Percentiles rank a stretch among this genome's conserved stretches.
Evolutionary conservation across 805 yeast species (phyloP).

Genomic region (Yamadazyma nakazawae): DNA sequence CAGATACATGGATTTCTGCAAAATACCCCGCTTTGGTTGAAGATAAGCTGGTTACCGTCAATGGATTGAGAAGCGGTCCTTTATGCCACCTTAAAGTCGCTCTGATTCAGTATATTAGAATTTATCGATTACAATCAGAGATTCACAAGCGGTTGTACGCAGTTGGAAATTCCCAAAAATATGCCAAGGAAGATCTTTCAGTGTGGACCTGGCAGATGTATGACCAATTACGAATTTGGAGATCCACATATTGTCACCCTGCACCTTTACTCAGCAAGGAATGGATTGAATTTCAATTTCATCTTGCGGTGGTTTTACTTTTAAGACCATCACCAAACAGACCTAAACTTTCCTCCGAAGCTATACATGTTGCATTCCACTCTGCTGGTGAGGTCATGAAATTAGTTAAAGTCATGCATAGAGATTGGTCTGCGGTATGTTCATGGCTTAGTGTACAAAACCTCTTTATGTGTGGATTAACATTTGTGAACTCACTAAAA

Average conservation of each 20-base stretch:
- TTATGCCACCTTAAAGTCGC: constrained; percentile 14
- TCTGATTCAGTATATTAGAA: constrained; percentile 11
- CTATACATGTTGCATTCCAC: constrained; percentile 13
- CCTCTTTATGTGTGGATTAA: constrained; percentile 15
- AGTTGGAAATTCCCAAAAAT: neutral
- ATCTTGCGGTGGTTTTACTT: constrained; percentile 11
- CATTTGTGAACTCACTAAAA: constrained; percentile 13
- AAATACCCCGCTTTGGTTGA: constrained; percentile 12
- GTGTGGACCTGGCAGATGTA: constrained; percentile 16
- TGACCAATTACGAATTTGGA: constrained; percentile 13
- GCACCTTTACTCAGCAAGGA: constrained; percentile 13
- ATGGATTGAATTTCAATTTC: constrained; percentile 15
- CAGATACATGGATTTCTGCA: constrained; percentile 13
- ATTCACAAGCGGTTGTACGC: constrained; percentile 11
- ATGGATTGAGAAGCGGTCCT: constrained; percentile 9
- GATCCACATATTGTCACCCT: constrained; percentile 7
- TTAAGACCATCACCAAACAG: constrained; percentile 15
- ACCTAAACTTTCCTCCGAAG: constrained; percentile 10
- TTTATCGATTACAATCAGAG: constrained; percentile 13
- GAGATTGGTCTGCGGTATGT: constrained; percentile 14
- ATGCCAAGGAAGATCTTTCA: constrained; percentile 2
- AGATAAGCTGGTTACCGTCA: constrained; percentile 11
- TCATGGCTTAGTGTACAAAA: constrained; percentile 15
- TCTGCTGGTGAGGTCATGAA: constrained; percentile 16
- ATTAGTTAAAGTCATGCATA: constrained; percentile 13